Conservation (phyloP, 495 filamentous ascomycete species). For the Neurospora cerealis region DNA sequence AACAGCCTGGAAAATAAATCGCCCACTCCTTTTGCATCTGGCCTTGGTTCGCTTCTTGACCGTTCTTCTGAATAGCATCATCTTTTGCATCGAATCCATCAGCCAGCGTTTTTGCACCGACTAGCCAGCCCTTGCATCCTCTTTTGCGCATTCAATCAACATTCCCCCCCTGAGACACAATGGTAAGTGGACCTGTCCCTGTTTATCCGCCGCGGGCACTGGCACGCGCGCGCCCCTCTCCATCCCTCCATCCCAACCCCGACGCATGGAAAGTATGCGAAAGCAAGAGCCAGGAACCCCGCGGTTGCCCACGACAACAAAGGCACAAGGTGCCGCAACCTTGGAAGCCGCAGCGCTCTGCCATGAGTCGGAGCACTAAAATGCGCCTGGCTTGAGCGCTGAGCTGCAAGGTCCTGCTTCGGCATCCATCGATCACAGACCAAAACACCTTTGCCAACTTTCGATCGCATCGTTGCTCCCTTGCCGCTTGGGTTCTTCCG, state of each 20-base stretch:
- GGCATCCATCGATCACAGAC: neutral
- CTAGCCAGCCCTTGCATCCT: neutral
- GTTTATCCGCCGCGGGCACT: neutral
- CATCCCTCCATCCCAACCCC: neutral
- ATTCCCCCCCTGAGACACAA: constrained; percentile 16
- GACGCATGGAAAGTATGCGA: neutral
- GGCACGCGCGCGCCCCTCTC: neutral
- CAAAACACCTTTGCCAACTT: neutral
- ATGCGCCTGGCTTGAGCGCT: neutral
- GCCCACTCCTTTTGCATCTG: constrained; percentile 7
- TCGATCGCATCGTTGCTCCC: neutral
- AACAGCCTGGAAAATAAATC: neutral
- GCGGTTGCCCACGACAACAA: constrained; percentile 19
- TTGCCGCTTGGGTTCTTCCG: neutral
- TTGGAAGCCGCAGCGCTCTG: neutral
- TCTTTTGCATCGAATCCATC: neutral
- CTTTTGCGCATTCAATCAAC: constrained; percentile 1
- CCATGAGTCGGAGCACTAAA: neutral
- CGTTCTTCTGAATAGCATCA: constrained; percentile 12
- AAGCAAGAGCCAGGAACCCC: constrained; percentile 5
- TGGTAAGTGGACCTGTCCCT: constrained; percentile 12
- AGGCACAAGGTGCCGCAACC: constrained; percentile 1
- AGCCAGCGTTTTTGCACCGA: neutral
- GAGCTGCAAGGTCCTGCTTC: neutral
- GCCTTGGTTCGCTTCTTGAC: constrained; percentile 9